phyloP scores from a whole-genome alignment of 192 early-diverging fungal species.

The Radiomyces spectabilis region DNA sequence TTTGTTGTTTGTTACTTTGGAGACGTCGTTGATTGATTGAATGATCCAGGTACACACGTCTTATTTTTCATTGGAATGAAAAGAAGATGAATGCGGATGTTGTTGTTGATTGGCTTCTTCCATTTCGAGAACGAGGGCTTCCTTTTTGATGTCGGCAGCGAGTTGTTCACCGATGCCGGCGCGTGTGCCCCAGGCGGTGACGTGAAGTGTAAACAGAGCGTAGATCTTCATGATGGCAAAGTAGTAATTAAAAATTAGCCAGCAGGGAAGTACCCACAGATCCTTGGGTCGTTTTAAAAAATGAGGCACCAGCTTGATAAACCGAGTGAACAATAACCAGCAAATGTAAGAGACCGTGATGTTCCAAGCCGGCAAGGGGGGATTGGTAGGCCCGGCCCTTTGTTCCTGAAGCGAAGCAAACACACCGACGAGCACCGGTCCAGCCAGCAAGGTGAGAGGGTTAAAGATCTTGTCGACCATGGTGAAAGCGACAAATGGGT shows the following conservation, averaged over 20 bases:
- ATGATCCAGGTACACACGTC: too few species aligned
- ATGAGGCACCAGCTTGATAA: slow-evolving; percentile 61
- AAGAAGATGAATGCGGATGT: too few species aligned
- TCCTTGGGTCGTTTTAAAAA: slow-evolving; percentile 57
- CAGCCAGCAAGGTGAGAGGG: slow-evolving; percentile 59
- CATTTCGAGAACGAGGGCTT: too few species aligned
- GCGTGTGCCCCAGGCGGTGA: slow-evolving; percentile 65
- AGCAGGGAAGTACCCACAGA: slow-evolving; percentile 52
- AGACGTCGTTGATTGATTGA: too few species aligned
- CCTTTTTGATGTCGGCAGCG: too few species aligned
- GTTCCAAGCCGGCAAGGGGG: slow-evolving; percentile 50
- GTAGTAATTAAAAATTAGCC: slow-evolving; percentile 65
- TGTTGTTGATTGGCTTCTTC: too few species aligned
- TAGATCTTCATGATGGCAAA: slow-evolving; percentile 67
- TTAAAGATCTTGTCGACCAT: slow-evolving; percentile 76
- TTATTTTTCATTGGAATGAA: too few species aligned
- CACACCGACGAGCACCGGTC: slow-evolving; percentile 50
- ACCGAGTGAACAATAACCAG: slow-evolving; percentile 57
- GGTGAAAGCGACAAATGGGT: slow-evolving; percentile 65
- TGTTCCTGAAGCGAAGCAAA: slow-evolving; percentile 35
- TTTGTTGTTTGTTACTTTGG: too few species aligned
- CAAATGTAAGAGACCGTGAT: slow-evolving; percentile 49
- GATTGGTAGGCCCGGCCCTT: slow-evolving; percentile 13
- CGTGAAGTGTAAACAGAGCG: slow-evolving; percentile 62
- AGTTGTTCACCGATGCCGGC: slow-evolving; percentile 24